Conservation (phyloP, 345 rosid species). For the Arabidopsis arenosa region DNA sequence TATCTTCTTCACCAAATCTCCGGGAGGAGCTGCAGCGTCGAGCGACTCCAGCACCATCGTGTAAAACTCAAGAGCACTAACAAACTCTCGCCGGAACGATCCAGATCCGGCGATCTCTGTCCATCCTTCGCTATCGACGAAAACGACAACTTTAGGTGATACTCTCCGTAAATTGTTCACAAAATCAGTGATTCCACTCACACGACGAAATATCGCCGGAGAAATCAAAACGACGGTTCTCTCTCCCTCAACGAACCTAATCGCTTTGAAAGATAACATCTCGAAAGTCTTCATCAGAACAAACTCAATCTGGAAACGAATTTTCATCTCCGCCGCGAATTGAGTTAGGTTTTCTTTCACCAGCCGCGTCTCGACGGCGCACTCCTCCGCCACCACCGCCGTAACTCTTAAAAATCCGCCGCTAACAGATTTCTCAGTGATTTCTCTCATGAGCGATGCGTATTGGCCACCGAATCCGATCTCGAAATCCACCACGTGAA, state of each 20-base stretch:
- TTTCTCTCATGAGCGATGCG: slow-evolving; percentile 84
- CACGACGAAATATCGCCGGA: slow-evolving; percentile 66
- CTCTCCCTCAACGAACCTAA: slow-evolving; percentile 76
- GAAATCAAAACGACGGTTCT: slow-evolving; percentile 64
- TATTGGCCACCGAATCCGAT: slow-evolving; percentile 94
- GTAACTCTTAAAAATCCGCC: slow-evolving; percentile 70
- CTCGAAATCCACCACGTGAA: slow-evolving; percentile 90
- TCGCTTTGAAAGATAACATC: slow-evolving; percentile 72
- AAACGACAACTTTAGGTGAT: slow-evolving; percentile 68
- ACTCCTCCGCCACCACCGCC: slow-evolving; percentile 80
- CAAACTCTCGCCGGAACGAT: slow-evolving; percentile 78
- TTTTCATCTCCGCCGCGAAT: slow-evolving; percentile 77
- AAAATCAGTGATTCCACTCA: slow-evolving; percentile 53
- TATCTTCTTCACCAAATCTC: slow-evolving; percentile 60
- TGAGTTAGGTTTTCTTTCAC: slow-evolving; percentile 78
- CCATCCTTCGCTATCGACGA: slow-evolving; percentile 77
- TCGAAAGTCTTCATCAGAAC: slow-evolving; percentile 71
- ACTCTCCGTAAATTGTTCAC: slow-evolving; percentile 59
- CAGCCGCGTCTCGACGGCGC: slow-evolving; percentile 64
- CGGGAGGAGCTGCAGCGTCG: slow-evolving; percentile 69
- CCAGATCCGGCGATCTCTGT: slow-evolving; percentile 50
- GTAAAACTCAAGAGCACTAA: slow-evolving; percentile 70
- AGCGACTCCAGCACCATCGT: slow-evolving; percentile 81
- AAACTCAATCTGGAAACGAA: slow-evolving; percentile 78
- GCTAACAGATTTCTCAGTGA: slow-evolving; percentile 57